Evolutionary conservation across 2,329 filamentous ascomycete genomes (phyloP), one percentile per base, ranked within the genome.

Genomic region (Grosmannia huntii): DNA sequence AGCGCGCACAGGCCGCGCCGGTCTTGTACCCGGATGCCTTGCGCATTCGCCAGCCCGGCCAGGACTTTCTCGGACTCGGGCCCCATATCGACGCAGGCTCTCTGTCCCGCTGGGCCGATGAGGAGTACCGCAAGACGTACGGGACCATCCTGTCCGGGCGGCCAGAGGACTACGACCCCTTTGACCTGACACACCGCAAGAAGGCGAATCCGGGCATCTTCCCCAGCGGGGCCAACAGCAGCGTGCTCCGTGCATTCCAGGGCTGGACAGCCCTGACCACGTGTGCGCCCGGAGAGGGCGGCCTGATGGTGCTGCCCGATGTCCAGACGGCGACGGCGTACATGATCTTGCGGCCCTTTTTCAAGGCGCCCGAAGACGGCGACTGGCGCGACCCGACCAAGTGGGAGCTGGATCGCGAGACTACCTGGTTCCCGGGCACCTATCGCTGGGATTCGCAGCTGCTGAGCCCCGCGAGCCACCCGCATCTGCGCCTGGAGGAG

Each of bases 1-100:
- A 44, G 41, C n/a, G n/a, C n/a, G 41, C 41, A 9, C 3, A 12
- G 25, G 25, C 69, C 4, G 70, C 72, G 1, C 73, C 72, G 0
- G 60, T 75, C 41, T 65, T 68, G 1, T 75, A 74, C 60, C 65
- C 67, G n/a, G 72, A 76, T 56, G 71, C 65, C 5, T 61, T 71
- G 3, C 70, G 73, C 16, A 69, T 71, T 58, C 67, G 73, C 11
- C 66, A 70, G 4, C 70, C 71, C 5, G 66, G 68, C 23, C 67
- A 71, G 33, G 61, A 64, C 0, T 75, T 75, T 60, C 67, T 68
- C 10, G 71, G 73, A 7, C 66, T 75, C 1, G 72, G 73, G 1
- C 73, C 73, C 27, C 73, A 75, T 58, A 73, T 75, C 49, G 73
- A 75, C 60, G 73, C 71, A 1, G 72, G 73, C 23, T 72, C 70